Base-by-base conservation (phyloP, 768 basidiomycete genomes). In the Gloeopeniophorella convolvens region DNA sequence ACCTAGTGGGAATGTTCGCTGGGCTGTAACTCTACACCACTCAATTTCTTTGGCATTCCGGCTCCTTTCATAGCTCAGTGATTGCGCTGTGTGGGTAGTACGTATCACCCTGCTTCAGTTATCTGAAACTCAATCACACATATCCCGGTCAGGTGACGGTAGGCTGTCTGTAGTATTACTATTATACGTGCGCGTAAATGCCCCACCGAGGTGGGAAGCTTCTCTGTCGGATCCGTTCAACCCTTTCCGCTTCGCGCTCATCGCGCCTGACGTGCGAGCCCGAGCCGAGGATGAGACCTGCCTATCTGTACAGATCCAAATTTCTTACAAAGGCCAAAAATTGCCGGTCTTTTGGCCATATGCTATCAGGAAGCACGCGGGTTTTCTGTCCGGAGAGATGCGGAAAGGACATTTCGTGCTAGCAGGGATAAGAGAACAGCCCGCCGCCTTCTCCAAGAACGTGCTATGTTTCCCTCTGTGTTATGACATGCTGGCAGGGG, bases 1-100 rank as follows among this genome's bases (percentile, higher is more conserved):
- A 94, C 65, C 76, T 96, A 36, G 93, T 96, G 51, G 91, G 89
- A 57, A 92, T 94, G 83, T 95, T 90, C 71, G 84, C 87, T 56
- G 87, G 82, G 59, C 85, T 63, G 71, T 36, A 44, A 36, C 21
- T 30, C 16, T 23, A n/a, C 28, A 12, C 4, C 26, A 15, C 15
- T 15, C 13, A 27, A 32, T 31, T 20, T 37, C 18, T 37, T 37
- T 2, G 18, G 18, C 11, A 21, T 15, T 15, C 39, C 21, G 4
- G 12, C 26, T 16, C n/a, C n/a, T n/a, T n/a, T n/a, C n/a, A n/a
- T n/a, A n/a, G n/a, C n/a, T n/a, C n/a, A n/a, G n/a, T n/a, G n/a
- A n/a, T n/a, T n/a, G n/a, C n/a, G n/a, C n/a, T n/a, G 6, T 13
- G 32, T 16, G 20, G 15, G 28, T n/a, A 30, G 24, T n/a, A 39